A percentile compares a stretch with the other conserved stretches of the same genome.
Conservation (phyloP, 164 flowering plant genomes). For the Magnolia officinalis region DNA sequence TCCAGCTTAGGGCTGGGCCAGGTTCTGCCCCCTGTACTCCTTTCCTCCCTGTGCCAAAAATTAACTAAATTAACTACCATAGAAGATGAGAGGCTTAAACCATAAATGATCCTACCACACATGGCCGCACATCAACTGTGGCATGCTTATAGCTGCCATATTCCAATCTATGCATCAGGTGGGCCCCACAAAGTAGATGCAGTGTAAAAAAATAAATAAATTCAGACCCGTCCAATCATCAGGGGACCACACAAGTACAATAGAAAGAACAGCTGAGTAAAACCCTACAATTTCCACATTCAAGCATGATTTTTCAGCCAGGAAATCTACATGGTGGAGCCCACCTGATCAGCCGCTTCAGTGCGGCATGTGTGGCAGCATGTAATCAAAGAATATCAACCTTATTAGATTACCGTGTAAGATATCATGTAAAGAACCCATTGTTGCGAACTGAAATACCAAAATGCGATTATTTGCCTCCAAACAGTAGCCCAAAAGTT, state of each 20-base stretch:
- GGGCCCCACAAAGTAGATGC: background rate
- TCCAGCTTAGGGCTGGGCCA: conserved; percentile 77
- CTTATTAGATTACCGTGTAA: conserved; percentile 44
- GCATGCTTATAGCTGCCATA: background rate
- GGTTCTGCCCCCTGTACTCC: conserved; percentile 93
- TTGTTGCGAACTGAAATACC: conserved; percentile 52
- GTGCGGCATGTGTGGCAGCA: background rate
- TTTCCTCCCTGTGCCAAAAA: conserved; percentile 56
- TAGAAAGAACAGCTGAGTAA: background rate
- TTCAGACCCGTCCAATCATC: no score
- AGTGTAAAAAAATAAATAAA: no score
- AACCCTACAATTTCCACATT: background rate
- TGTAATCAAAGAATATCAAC: background rate
- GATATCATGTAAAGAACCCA: conserved; percentile 66
- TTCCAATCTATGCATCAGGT: background rate
- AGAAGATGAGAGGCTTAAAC: background rate
- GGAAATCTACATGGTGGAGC: background rate
- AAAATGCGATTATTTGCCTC: conserved; percentile 56
- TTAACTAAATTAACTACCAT: background rate
- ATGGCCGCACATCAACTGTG: background rate
- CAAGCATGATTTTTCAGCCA: background rate
- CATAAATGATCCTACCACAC: background rate
- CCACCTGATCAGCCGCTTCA: background rate
- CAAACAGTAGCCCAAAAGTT: conserved; percentile 58
- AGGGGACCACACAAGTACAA: background rate